Conservation (phyloP, 2,329 filamentous ascomycete species). For the Magnaporthales sp. region DNA sequence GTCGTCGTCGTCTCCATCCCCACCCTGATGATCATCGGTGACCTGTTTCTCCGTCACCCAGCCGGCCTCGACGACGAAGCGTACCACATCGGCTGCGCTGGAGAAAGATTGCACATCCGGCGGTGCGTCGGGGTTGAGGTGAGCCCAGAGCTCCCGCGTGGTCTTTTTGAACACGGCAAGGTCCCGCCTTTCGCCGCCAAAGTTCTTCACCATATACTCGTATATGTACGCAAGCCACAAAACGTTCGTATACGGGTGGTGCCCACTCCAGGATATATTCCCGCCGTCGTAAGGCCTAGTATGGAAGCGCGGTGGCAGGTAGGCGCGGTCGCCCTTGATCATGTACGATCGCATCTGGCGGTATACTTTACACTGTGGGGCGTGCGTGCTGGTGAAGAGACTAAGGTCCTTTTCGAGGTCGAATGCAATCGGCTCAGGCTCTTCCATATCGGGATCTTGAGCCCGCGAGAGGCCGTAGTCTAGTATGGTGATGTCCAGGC, state of each 20-base stretch:
- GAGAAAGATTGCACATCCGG: slow-evolving; percentile 40
- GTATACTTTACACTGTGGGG: slow-evolving; percentile 52
- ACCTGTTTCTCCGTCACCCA: slow-evolving; percentile 48
- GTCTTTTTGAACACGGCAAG: slow-evolving; percentile 34
- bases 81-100: slow-evolving; percentile 46
- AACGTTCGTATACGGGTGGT: slow-evolving; percentile 55
- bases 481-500: slow-evolving; percentile 54
- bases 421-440: slow-evolving; percentile 31
- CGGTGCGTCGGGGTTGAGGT: slow-evolving; percentile 43
- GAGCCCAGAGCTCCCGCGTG: slow-evolving; percentile 44
- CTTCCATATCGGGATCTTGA: slow-evolving; percentile 27
- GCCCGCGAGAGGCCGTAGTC: slow-evolving; percentile 58
- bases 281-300: slow-evolving; percentile 32
- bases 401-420: slow-evolving; percentile 52
- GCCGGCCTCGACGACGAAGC: slow-evolving; percentile 47
- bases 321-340: slow-evolving; percentile 39
- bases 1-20: slow-evolving; percentile 13
- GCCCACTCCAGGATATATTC: slow-evolving; percentile 44
- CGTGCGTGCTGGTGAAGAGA: slow-evolving; percentile 52
- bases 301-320: slow-evolving; percentile 38
- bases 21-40: slow-evolving; percentile 10
- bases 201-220: slow-evolving; percentile 39
- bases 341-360: slow-evolving; percentile 53
- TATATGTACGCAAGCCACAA: slow-evolving; percentile 58
- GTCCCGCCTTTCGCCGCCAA: slow-evolving; percentile 35